Evolutionary conservation across 768 basidiomycete genomes (phyloP).

Genomic region (Russula abietina): DNA sequence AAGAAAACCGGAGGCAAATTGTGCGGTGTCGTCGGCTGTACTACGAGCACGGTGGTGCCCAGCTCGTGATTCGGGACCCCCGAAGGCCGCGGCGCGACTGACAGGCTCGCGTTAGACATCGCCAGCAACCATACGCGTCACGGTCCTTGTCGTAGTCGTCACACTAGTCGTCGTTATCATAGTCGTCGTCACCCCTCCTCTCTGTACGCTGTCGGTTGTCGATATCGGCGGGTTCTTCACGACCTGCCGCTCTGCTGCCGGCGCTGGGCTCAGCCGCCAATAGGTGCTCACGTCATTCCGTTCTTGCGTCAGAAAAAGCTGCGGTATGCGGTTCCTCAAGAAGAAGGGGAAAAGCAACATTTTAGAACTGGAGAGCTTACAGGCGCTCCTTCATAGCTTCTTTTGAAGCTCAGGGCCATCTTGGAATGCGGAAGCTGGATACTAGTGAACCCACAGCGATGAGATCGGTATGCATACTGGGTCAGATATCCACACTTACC

Average conservation of each 20-base stretch:
- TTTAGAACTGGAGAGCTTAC: not conserved
- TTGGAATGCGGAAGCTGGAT: slow-evolving; percentile 23
- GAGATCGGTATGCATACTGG: too few relatives aligned
- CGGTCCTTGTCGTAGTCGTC: slow-evolving; percentile 21
- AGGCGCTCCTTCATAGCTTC: slow-evolving; percentile 17
- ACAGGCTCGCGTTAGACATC: slow-evolving; percentile 8
- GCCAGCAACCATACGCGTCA: slow-evolving; percentile 17
- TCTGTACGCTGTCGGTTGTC: not conserved
- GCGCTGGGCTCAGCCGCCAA: slow-evolving; percentile 18
- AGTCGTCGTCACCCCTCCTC: not conserved
- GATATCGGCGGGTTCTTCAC: slow-evolving; percentile 19
- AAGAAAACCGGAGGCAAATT: too few relatives aligned
- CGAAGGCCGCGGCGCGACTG: not conserved
- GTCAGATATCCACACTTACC: too few relatives aligned
- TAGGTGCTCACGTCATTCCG: slow-evolving; percentile 16
- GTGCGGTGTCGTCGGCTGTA: too few relatives aligned
- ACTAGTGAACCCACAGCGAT: not conserved
- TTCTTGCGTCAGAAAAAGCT: slow-evolving; percentile 21
- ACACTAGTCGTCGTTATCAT: slow-evolving; percentile 23
- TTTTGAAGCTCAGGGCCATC: slow-evolving; percentile 16
- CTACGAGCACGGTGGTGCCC: too few relatives aligned
- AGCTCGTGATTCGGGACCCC: too few relatives aligned
- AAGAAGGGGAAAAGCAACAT: too few relatives aligned
- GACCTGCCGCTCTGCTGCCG: slow-evolving; percentile 17
- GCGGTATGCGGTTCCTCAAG: not conserved